Conservation (phyloP, 495 filamentous ascomycete genomes). For the Penicillium paxilli region DNA sequence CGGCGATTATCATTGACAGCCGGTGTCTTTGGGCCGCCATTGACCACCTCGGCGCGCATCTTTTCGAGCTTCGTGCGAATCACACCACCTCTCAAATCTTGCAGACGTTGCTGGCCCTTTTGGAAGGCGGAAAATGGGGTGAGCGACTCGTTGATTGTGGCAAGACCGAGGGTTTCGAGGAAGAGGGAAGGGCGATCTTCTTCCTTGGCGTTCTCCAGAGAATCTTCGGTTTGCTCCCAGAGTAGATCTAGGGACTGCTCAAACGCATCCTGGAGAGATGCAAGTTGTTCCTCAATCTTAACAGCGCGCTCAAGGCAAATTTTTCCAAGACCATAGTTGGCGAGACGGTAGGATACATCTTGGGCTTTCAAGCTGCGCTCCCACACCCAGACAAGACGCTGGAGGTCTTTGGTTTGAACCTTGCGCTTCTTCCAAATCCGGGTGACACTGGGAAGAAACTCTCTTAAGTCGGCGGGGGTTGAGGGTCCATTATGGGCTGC, state of each 20-base stretch:
- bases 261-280: conserved; percentile 36
- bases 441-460: conserved; percentile 40
- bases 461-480: conserved; percentile 40
- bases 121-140: conserved; percentile 42
- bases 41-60: conserved; percentile 21
- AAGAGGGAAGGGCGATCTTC: conserved; percentile 26
- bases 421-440: conserved; percentile 51
- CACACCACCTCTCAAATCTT: conserved; percentile 45
- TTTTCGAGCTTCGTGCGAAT: conserved; percentile 43
- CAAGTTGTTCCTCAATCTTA: conserved; percentile 24
- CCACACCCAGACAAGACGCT: conserved; percentile 44
- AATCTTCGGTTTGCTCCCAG: conserved; percentile 38
- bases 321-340: conserved; percentile 46
- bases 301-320: conserved; percentile 34
- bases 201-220: conserved; percentile 23
- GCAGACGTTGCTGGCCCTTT: conserved; percentile 48
- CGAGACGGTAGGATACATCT: conserved; percentile 32
- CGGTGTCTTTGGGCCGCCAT: conserved; percentile 18
- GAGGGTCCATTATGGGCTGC: conserved; percentile 39
- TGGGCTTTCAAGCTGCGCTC: conserved; percentile 26
- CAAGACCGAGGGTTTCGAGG: conserved; percentile 34
- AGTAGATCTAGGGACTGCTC: conserved; percentile 39
- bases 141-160: conserved; percentile 42
- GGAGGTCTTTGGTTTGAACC: conserved; percentile 44
- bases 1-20: conserved; percentile 37